Base-by-base conservation (phyloP, 2,329 filamentous ascomycete species). In the Xylaria arbuscula region DNA sequence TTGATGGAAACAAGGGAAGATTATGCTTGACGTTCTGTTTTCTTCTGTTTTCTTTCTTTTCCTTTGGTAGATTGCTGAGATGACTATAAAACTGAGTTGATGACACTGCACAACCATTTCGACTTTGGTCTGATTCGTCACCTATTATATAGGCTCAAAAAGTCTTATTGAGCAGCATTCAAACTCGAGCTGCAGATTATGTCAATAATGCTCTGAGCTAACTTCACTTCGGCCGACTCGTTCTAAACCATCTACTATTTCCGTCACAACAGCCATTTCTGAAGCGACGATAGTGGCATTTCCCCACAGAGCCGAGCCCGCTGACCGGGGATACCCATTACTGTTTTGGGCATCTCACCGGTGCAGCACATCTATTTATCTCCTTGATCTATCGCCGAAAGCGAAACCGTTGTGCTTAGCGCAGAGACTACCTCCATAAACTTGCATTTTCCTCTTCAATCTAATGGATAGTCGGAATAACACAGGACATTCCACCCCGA, bases 251-350 rank as follows among this genome's bases (percentile, higher is more conserved):
- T 55, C 10, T 34, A 24, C 8, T 15, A 11, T 5, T 1, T 51
- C 19, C 47, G 55, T 62, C 17, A 40, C 19, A 36, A 8, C 15
- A 11, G n/a, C 11, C 6, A 28, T 55, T 17, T 6, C 32, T 50
- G 2, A 15, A 50, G n/a, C 32, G 51, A n/a, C 50, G 6, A 17
- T 1, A 3, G 9, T 17, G 40, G n/a, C 4, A 13, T 45, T 17
- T 50, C 24, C 13, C 10, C 2, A 34, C 48, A 4, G 28, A 11
- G 28, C 40, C 15, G 51, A 60, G 34, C 45, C 22, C 22, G 7
- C 6, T 17, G 8, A 15, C 19, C 64, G 68, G 68, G 47, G 64
- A 64, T 70, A 70, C 17, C 38, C 8, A 62, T 64, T 70, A 63
- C 68, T 56, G 51, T 51, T 61, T 70, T 70, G 22, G 68, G 68